Evolutionary conservation across 495 filamentous ascomycete genomes (phyloP).

Genomic region (Talaromyces proteolyticus): DNA sequence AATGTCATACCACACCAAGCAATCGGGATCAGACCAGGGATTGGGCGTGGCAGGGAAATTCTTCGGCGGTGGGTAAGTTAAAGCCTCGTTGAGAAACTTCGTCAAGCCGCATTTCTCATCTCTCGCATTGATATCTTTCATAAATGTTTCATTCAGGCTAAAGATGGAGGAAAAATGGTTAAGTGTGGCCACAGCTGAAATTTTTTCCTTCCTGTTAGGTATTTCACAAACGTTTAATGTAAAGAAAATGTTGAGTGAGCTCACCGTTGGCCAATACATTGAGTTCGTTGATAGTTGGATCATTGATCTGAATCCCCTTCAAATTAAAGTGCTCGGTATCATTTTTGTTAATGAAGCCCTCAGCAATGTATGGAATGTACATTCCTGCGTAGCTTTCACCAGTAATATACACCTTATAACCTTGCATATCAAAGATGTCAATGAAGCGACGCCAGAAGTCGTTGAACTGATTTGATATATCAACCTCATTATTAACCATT

Average conservation of each 20-base stretch:
- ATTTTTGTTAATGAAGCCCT: conserved; percentile 64
- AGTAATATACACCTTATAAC: conserved; percentile 60
- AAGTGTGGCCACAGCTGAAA: conserved; percentile 55
- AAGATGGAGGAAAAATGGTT: conserved; percentile 58
- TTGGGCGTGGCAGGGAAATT: conserved; percentile 39
- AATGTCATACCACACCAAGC: conserved; percentile 54
- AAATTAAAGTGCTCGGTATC: conserved; percentile 63
- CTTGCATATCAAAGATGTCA: conserved; percentile 57
- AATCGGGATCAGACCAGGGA: conserved; percentile 29
- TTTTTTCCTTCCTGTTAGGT: conserved; percentile 15
- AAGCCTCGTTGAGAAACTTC: conserved; percentile 51
- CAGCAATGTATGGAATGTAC: conserved; percentile 77
- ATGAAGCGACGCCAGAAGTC: conserved; percentile 68
- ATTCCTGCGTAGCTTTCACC: conserved; percentile 70
- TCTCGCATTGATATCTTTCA: conserved; percentile 46
- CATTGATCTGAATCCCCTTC: conserved; percentile 62
- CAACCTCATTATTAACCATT: conserved; percentile 57
- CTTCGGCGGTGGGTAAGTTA: conserved; percentile 63
- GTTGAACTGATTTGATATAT: conserved; percentile 62
- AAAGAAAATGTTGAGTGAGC: neutral
- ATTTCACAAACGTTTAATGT: neutral
- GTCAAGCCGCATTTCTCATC: conserved; percentile 63
- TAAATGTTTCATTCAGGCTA: conserved; percentile 61
- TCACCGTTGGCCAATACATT: conserved; percentile 30
- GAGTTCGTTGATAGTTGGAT: conserved; percentile 54